Conservation (phyloP, 176 grass and related monocot genomes). For the Zizania latifolia region DNA sequence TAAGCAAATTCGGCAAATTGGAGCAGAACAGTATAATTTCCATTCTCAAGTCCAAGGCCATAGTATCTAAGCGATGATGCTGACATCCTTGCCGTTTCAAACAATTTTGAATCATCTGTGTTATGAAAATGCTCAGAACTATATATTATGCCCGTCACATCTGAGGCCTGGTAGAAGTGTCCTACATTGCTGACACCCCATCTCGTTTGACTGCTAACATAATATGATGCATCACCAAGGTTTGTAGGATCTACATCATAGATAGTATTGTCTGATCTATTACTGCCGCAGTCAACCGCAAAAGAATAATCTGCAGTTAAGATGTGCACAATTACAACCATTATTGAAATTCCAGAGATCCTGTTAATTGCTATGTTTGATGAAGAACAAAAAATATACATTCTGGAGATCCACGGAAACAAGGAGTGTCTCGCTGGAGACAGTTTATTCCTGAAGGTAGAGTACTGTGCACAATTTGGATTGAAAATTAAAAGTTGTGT, state of each 20-base stretch:
- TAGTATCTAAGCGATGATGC: slow-evolving; percentile 57
- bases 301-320: slow-evolving; percentile 38
- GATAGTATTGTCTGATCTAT: slow-evolving; percentile 20
- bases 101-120: slow-evolving; percentile 38
- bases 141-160: slow-evolving; percentile 21
- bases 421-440: slow-evolving; percentile 45
- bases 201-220: slow-evolving; percentile 10
- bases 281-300: slow-evolving; percentile 41
- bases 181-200: slow-evolving; percentile 58
- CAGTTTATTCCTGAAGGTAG: slow-evolving; percentile 46
- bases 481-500: neutral
- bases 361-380: neutral
- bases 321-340: neutral
- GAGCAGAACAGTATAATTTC: slow-evolving; percentile 49
- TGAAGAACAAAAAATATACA: slow-evolving; percentile 17
- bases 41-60: slow-evolving; percentile 56
- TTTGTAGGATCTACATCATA: slow-evolving; percentile 31
- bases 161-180: slow-evolving; percentile 20
- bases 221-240: slow-evolving; percentile 37
- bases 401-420: slow-evolving; percentile 37
- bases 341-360: neutral
- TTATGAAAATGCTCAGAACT: slow-evolving; percentile 26
- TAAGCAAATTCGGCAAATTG: slow-evolving; percentile 42
- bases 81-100: slow-evolving; percentile 40
- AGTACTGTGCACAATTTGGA: slow-evolving; percentile 11